Evolutionary conservation across 2,329 filamentous ascomycete genomes (phyloP), one percentile per base, ranked within the genome.

Genomic region (Ophiocordyceps camponoti-floridani): DNA sequence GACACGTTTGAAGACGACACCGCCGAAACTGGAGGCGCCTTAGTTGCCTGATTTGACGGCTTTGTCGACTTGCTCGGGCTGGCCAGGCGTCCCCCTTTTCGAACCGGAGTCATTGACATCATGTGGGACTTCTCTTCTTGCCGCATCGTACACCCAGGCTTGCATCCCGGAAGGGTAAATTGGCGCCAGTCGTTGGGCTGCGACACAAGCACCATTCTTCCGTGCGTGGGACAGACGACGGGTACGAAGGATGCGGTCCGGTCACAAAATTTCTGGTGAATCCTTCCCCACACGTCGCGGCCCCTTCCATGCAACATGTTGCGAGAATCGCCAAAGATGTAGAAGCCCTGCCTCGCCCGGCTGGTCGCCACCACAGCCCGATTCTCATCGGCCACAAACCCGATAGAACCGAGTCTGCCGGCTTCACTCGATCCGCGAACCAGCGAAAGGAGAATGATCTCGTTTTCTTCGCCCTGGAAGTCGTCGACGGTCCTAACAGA

Each of bases 391-490:
- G 71, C 67, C 2, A 94, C 66, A 51, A 94, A 95, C 0, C 88
- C 88, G 28, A 87, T 79, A 1, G 53, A 53, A 37, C 14, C 33
- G 14, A 19, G 31, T 33, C 23, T 37, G 23, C 43, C 27, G 16
- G 3, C 11, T 4, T 53, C 51, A 2, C 47, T 47, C 14, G 80
- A 82, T 50, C 80, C 87, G 40, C 88, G 74, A 3, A 91, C 86
- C 0, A 94, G 65, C 0, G 87, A 94, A 0, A 94, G 64, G 2
- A 94, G 57, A 10, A 95, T 69, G 9, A 94, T 68, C 23, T 88
- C 82, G 49, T 94, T 94, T 56, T 94, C 86, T 53, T 94, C 86
- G 12, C 87, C 87, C 58, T 94, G 87, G 54, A 89, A 94, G 0
- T 82, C 84, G 54, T 94, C 88, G 0, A 95, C 84, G 0, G 87